Conservation (phyloP, 495 filamentous ascomycete genomes). For the Venustampulla echinocandica region DNA sequence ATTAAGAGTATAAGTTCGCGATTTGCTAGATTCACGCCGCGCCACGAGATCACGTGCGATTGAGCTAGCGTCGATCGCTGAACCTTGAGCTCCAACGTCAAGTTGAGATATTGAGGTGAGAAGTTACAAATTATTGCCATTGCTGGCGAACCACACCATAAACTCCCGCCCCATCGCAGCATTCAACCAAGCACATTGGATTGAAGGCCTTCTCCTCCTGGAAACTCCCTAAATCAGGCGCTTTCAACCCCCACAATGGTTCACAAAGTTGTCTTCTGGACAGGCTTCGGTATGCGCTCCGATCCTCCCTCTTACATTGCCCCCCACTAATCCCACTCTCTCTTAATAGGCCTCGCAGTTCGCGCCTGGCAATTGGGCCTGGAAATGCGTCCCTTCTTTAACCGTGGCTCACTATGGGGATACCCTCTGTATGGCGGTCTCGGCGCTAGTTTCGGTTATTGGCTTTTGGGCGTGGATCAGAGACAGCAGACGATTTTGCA, state of each 20-base stretch:
- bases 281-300: conserved; percentile 74
- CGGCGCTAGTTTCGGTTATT: conserved; percentile 92
- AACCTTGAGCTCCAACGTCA: not conserved
- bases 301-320: conserved; percentile 3
- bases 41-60: not conserved
- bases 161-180: too few species aligned
- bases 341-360: conserved; percentile 60
- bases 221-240: too few species aligned
- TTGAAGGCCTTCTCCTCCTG: too few species aligned
- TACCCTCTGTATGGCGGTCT: conserved; percentile 82
- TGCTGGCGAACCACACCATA: too few species aligned
- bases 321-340: not conserved
- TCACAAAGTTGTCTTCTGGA: conserved; percentile 86
- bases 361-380: conserved; percentile 95
- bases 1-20: too few species aligned
- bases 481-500: conserved; percentile 65
- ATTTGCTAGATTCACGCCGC: not conserved
- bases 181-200: too few species aligned
- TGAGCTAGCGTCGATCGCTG: not conserved
- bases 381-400: conserved; percentile 93
- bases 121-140: not conserved
- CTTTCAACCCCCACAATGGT: too few species aligned
- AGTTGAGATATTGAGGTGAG: too few species aligned
- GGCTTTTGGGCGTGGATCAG: conserved; percentile 78
- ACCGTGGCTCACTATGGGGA: conserved; percentile 67